Evolutionary conservation across 2,329 filamentous ascomycete genomes (phyloP).

Genomic region (Cladophialophora carrionii): DNA sequence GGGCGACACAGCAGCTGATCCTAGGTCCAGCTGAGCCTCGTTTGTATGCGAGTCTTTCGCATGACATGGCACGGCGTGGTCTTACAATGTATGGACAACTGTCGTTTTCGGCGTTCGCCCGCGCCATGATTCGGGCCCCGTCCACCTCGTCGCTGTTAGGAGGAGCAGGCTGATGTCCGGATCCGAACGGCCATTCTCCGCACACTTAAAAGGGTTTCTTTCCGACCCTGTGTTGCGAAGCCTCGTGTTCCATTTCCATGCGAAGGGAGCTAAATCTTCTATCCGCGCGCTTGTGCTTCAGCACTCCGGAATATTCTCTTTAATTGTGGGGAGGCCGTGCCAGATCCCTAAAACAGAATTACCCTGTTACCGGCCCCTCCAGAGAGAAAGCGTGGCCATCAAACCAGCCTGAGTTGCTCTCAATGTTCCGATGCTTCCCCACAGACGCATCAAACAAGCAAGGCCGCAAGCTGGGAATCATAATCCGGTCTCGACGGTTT

Average conservation of each 20-base stretch:
- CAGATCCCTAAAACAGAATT: background rate
- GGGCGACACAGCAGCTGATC: slow-evolving; percentile 14
- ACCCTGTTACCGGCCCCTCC: slow-evolving; percentile 6
- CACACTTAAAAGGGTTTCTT: background rate
- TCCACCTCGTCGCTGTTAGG: background rate
- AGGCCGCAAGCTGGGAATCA: background rate
- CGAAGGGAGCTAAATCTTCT: background rate
- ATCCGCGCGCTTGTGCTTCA: slow-evolving; percentile 8
- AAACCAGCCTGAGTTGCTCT: too few relatives aligned
- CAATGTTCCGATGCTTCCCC: background rate
- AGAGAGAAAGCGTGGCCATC: background rate
- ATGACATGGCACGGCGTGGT: slow-evolving; percentile 4
- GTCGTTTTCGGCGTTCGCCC: slow-evolving; percentile 1
- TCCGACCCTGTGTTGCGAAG: background rate
- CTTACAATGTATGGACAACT: slow-evolving; percentile 7
- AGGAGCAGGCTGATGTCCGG: background rate
- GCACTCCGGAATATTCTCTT: slow-evolving; percentile 17
- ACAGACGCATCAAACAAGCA: background rate
- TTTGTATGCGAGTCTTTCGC: slow-evolving; percentile 1
- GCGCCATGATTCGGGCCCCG: background rate
- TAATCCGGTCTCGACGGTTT: background rate
- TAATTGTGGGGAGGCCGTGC: background rate
- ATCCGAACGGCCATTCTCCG: slow-evolving; percentile 7
- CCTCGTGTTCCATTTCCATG: background rate
- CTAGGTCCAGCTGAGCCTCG: slow-evolving; percentile 11